Base-by-base conservation (phyloP, 116 monocot species). In the Zostera marina region DNA sequence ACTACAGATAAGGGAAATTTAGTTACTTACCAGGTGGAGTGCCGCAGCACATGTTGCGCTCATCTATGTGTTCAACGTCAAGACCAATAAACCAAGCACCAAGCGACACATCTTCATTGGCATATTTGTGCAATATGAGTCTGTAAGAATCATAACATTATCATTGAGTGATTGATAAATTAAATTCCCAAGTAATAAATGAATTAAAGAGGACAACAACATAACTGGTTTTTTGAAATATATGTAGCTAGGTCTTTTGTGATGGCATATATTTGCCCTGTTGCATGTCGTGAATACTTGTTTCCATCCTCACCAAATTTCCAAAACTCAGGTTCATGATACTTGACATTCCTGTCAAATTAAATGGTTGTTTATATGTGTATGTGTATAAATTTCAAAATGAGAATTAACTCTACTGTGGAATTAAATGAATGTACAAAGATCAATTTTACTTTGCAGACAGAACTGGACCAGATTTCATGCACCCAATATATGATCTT, bases 231-330 rank as follows among this genome's bases (percentile, higher is more conserved):
- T 57, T 83, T 92, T 20, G 86, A 87, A 56, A 92, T 79, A 65
- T 83, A 92, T 40, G 83, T 87, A 2, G 92, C 92, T 53, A 92
- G 68, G 74, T 92, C 87, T 60, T 80, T 92, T 9, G 92, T 87
- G 59, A 92, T 68, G 11, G 87, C 92, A 74, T 92, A 92, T n/a
- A 92, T 87, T 69, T 92, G 92, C 41, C 92, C 92, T 14, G 92
- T 92, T 40, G 92, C 92, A 76, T 92, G 92, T 10, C 92, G 92
- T 61, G 87, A 92, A 39, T 92, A 92, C 66, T 80, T 92, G 71
- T 92, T 92, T 8, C 92, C 92, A 43, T 86, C 87, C 70, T 92
- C 92, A 26, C 92, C 92, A 72, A 92, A 92, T 63, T 92, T 92
- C 92, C 86, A 92, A 47, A 78, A 87, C 58, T 92, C 92, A 52